Percentiles rank a stretch among this genome's conserved stretches.
Evolutionary conservation across 192 early-diverging fungal genomes (phyloP).

Genomic region (Backusella mclennaniae): DNA sequence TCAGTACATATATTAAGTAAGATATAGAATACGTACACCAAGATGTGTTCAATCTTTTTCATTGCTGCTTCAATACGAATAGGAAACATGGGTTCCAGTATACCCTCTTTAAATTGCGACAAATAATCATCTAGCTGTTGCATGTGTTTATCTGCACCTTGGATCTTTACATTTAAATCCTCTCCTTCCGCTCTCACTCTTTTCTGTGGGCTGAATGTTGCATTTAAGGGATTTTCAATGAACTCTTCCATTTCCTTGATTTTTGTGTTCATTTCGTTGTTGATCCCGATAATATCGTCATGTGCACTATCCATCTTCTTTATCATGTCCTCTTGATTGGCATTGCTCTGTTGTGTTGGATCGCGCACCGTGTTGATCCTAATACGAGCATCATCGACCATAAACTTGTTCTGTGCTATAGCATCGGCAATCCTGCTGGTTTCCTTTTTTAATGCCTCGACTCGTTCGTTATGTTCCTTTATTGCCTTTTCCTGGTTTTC

Average conservation of each 20-base stretch:
- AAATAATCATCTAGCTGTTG: background rate
- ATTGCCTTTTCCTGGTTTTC: background rate
- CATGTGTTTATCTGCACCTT: background rate
- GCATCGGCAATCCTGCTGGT: background rate
- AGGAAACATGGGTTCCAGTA: background rate
- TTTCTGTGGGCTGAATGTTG: background rate
- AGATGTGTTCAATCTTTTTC: background rate
- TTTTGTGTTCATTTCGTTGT: background rate
- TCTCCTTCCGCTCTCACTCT: no score
- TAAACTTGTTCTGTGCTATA: background rate
- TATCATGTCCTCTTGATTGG: background rate
- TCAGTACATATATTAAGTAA: no score
- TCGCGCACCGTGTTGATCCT: background rate
- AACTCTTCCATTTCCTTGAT: background rate
- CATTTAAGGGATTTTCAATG: background rate
- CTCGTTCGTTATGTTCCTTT: background rate
- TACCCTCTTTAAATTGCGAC: background rate
- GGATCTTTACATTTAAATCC: background rate
- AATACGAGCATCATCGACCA: background rate
- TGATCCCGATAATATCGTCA: background rate
- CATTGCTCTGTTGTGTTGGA: background rate
- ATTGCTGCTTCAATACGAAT: background rate
- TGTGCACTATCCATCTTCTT: background rate
- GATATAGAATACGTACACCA: background rate
- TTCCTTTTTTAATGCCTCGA: background rate